Base-by-base conservation (phyloP, 2,329 filamentous ascomycete species). In the Calonectria naviculata region DNA sequence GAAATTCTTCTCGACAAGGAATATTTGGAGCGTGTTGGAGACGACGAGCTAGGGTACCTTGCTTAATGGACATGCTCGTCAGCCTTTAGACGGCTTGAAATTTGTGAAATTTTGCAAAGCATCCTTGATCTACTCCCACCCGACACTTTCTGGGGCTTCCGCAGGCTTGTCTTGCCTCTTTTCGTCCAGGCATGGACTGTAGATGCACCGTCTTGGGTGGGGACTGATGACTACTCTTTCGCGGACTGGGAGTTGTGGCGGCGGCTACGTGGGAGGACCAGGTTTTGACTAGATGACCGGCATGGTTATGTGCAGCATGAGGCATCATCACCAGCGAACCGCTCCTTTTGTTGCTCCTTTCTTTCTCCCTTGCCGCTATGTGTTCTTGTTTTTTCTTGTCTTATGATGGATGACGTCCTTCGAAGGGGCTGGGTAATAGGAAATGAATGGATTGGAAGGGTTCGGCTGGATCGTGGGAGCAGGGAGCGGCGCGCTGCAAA, bases 1-100 rank as follows among this genome's bases (percentile, higher is more conserved):
- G 97, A 99, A 84, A 98, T 98, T 75, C 89, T 99, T 46, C 92
- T 99, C 75, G 97, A 99, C 88, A 99, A 99, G 88, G 97, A 99
- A 84, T 99, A 99, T 80, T 90, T 99, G 60, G 97, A 99, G 87
- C 94, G 97, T 68, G 86, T 98, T 70, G 97, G 98, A 58, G 95
- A 94, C 66, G 97, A 98, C 80, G 95, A 98, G 81, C 89, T 99
- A 71, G 95, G 96, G 68, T 98, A 98, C 83, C 91, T 98, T 75
- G 96, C 96, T 78, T 98, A 90, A 89, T 70, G 29, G 29, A 36
- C 31, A 19, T 17, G 13, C 42, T 29, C 21, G 7, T 46, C 31
- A 28, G 12, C 21, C 26, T 56, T 46, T 28, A 38, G 41, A 56
- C 38, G 26, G n/a, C 60, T 38, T 38, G 58, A 31, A 36, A 64